Base-by-base conservation (phyloP, 208 protist species). In the Endotrypanum monterogeii region DNA sequence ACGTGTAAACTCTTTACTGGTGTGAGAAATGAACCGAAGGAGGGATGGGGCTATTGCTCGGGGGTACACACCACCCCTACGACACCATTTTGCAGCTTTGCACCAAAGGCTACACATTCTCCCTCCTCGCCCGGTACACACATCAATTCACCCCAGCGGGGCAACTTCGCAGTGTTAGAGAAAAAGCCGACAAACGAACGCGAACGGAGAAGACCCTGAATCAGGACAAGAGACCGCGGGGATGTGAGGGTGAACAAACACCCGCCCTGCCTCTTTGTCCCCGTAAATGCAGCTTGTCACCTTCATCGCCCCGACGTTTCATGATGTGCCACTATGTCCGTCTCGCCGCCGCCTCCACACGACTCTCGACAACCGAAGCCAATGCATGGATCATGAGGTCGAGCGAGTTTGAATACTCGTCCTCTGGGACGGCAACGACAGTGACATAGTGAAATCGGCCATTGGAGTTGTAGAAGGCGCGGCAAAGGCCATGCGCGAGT, bases 401-500 rank as follows among this genome's bases (percentile, higher is more conserved):
- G 39, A 83, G 54, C 50, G 88, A 89, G 20, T 82, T 73, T 55
- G 69, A 79, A 69, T 89, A 95, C 83, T 95, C 91, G 8, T 86
- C 86, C 8, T 85, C 85, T 11, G 91, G 91, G 16, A 95, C 91
- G 6, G 89, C 91, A 18, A 92, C 88, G 8, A 93, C 82, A 12
- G 87, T 80, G 66, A 93, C 80, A 65, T 95, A 95, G 68, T 95
- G 91, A 58, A 93, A 93, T 32, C 85, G 83, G 32, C 80, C 66
- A 58, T 92, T 93, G 8, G 84, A 83, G 79, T 92, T 93, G 83
- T 89, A 95, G 61, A 95, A 95, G 32, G 89, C 91, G 30, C 91
- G 85, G 60, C 91, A 95, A 12, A 93, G 67, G 11, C 91, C 88
- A 58, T 86, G 91, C 4, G 89, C 91, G 50, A 93, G 75, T 12